Percentiles rank a stretch among this genome's conserved stretches.
These are phyloP conservation scores for Phialocephala sp. DNA, from an alignment of 2,329 filamentous ascomycete species.

Conservation along the genomic window DNA sequence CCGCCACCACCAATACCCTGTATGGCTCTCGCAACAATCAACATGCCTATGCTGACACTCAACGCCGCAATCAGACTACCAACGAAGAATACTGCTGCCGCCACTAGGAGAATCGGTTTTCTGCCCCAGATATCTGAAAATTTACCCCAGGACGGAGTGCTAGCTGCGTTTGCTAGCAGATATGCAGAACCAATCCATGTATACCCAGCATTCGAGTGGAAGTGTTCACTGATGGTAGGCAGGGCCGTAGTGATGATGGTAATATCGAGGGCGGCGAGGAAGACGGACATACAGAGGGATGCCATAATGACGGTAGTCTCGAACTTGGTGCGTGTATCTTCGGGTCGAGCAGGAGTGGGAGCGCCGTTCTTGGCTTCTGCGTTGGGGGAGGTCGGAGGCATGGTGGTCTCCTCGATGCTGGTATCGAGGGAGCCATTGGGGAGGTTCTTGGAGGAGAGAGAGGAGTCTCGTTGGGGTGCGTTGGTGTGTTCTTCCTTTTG, in stretches of 20 bases:
- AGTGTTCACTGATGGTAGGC: slow-evolving; percentile 61
- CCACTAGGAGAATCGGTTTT: slow-evolving; percentile 56
- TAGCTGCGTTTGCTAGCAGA: slow-evolving; percentile 70
- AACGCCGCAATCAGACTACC: slow-evolving; percentile 57
- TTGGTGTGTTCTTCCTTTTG: slow-evolving; percentile 16
- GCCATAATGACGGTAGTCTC: slow-evolving; percentile 42
- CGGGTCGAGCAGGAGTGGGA: slow-evolving; percentile 27
- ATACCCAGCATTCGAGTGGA: slow-evolving; percentile 58
- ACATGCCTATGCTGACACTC: slow-evolving; percentile 51
- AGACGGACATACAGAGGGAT: slow-evolving; percentile 42
- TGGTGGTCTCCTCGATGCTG: slow-evolving; percentile 16
- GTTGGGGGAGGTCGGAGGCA: slow-evolving; percentile 2
- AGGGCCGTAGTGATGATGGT: slow-evolving; percentile 67
- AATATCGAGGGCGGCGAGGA: slow-evolving; percentile 43
- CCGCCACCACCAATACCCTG: slow-evolving; percentile 60
- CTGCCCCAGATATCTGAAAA: slow-evolving; percentile 64
- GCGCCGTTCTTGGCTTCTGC: neutral
- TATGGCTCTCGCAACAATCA: slow-evolving; percentile 51
- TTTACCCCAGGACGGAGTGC: slow-evolving; percentile 69
- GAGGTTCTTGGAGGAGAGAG: slow-evolving; percentile 17
- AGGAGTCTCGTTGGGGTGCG: slow-evolving; percentile 4
- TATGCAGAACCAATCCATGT: slow-evolving; percentile 81
- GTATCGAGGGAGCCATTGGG: slow-evolving; percentile 13
- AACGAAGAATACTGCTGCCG: slow-evolving; percentile 56
- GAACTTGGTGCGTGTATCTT: slow-evolving; percentile 40